Base-by-base conservation (phyloP, 148 eudicot species). In the Amaranthus hypochondriacus region DNA sequence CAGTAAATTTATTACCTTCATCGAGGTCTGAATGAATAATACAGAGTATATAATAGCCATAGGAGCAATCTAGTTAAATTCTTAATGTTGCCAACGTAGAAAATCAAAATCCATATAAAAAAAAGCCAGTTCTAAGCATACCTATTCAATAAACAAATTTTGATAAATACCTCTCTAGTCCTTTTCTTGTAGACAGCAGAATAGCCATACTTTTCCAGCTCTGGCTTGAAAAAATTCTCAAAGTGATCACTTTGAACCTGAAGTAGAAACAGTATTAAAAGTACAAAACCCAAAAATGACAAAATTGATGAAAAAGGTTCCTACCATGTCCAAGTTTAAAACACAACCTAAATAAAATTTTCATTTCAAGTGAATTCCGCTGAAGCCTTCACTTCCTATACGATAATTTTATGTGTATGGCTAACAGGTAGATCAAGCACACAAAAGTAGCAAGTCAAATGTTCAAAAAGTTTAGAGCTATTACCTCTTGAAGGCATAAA, bases 241-340 rank as follows among this genome's bases (percentile, higher is more conserved):
- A 88, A 95, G 74, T 92, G 97, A 73, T 95, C 96, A 82, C 82
- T 90, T 83, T 95, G 98, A 76, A 95, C 98, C 98, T 95, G 82
- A 53, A 39, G 53, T 71, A 65, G 71, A 66, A 78, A 84, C 54
- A 43, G 42, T 21, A 43, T 21, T 50, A 61, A 12, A 55, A 66
- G 18, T 59, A 62, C 44, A 61, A 12, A 48, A 10, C 11, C 28
- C 47, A 47, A 69, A 54, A 49, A 63, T 54, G 5, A 49, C 10
- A 12, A 21, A 9, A n/a, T 14, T 57, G 11, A 63, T 43, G 50
- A 46, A 4, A 46, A 63, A 13, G 43, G 11, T 11, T 44, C 14
- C 6, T 28, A 13, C 1, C n/a, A 42, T 59, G 11, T 13, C 7
- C 46, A 59, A 48, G 39, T 28, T 1, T 28, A 28, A 10, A 7